Conservation (phyloP, 352 stramenopile genomes). For the Phytophthora hibernalis region DNA sequence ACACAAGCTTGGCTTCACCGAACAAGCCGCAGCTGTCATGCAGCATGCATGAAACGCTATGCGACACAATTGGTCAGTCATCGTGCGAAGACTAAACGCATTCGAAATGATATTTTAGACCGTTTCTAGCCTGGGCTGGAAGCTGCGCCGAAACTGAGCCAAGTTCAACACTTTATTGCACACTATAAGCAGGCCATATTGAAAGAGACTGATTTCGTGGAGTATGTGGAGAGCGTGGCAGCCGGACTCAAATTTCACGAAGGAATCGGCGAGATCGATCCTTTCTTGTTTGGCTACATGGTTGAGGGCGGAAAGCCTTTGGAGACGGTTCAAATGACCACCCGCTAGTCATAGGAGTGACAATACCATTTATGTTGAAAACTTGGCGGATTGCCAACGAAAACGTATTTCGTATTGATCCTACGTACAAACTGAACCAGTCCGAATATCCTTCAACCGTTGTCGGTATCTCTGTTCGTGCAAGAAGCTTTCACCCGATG, state of each 20-base stretch:
- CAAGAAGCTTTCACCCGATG: background rate
- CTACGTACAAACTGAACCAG: constrained; percentile 13
- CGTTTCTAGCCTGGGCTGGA: background rate
- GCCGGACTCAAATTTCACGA: background rate
- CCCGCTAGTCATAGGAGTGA: constrained; percentile 8
- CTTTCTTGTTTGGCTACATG: background rate
- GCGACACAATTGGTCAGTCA: background rate
- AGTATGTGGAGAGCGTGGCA: constrained; percentile 2
- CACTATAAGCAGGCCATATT: constrained; percentile 3
- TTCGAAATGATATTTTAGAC: constrained; percentile 7
- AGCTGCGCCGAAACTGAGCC: background rate
- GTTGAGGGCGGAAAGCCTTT: background rate
- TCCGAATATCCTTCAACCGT: constrained; percentile 3
- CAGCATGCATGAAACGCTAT: background rate
- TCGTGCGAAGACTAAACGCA: constrained; percentile 3
- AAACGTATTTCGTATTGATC: constrained; percentile 10
- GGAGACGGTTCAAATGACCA: constrained; percentile 1
- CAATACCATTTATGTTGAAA: constrained; percentile 9
- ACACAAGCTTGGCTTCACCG: background rate
- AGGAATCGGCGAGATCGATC: background rate
- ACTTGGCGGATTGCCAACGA: background rate
- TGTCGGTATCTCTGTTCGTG: background rate
- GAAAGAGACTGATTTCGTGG: constrained; percentile 8
- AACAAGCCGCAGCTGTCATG: background rate
- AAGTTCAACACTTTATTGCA: constrained; percentile 6